A percentile compares a stretch with the other conserved stretches of the same genome.
Conservation (phyloP, 768 basidiomycete species). For the Panaeolus papilionaceus region DNA sequence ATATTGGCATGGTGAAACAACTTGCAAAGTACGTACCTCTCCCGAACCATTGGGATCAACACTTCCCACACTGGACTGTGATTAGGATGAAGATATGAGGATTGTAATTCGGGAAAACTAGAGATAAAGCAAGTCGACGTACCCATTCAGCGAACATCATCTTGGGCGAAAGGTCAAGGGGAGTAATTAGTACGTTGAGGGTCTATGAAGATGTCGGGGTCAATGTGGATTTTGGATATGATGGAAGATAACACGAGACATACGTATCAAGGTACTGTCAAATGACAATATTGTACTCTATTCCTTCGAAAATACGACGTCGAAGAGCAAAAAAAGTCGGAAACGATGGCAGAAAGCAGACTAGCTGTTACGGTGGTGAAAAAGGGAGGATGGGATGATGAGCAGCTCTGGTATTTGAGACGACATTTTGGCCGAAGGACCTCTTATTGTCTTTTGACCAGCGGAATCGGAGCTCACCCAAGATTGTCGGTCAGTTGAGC, state of each 20-base stretch:
- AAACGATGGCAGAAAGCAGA: not conserved
- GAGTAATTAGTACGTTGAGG: not conserved
- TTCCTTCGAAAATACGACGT: not conserved
- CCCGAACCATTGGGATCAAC: not conserved
- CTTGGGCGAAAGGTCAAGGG: not conserved
- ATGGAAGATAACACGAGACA: not conserved
- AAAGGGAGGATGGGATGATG: not conserved
- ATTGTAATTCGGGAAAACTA: not conserved
- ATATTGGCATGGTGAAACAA: not conserved
- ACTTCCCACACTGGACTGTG: not conserved
- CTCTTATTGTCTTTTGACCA: conserved; percentile 15
- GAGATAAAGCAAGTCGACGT: not conserved
- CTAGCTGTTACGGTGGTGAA: not conserved
- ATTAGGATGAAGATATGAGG: not conserved
- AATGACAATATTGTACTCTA: not conserved
- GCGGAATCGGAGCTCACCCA: conserved; percentile 3
- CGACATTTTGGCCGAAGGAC: conserved; percentile 1
- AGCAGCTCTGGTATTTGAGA: not conserved
- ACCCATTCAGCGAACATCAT: not conserved
- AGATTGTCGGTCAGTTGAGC: not conserved
- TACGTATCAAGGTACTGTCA: not conserved
- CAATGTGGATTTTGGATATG: not conserved
- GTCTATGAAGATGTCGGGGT: not conserved
- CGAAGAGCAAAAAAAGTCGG: conserved; percentile 2
- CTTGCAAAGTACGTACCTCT: not conserved